A percentile compares a stretch with the other conserved stretches of the same genome.
phyloP scores from a whole-genome alignment of 1,284 basidiomycete species.

The Pyrrhoderma lamaoense region DNA sequence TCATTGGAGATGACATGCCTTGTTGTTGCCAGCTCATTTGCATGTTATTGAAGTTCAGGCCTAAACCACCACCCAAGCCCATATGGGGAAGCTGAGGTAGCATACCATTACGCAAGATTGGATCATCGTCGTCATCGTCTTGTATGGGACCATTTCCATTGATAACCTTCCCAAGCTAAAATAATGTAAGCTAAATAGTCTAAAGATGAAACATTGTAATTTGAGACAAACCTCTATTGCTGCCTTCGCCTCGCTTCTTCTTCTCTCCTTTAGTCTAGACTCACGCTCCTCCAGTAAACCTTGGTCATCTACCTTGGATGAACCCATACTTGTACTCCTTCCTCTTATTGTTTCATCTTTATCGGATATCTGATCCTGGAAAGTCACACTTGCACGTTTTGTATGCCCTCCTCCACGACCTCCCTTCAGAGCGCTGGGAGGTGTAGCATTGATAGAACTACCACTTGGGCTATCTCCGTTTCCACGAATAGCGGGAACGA shows the following conservation, averaged over 20 bases:
- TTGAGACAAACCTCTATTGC: constrained; percentile 61
- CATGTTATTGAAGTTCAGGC: constrained; percentile 19
- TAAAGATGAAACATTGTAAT: constrained; percentile 14
- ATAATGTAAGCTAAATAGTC: constrained; percentile 1
- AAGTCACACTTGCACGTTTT: constrained; percentile 17
- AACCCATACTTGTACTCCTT: constrained; percentile 1
- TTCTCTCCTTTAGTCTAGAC: constrained; percentile 42
- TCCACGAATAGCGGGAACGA: constrained; percentile 11
- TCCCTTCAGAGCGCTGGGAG: constrained; percentile 18
- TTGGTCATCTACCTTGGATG: constrained; percentile 2
- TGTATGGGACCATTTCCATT: constrained; percentile 61
- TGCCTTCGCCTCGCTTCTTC: constrained; percentile 50
- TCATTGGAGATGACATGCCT: constrained; percentile 15
- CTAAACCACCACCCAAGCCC: constrained; percentile 14
- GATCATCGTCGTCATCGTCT: constrained; percentile 46
- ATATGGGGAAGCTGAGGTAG: constrained; percentile 27
- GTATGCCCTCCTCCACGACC: constrained; percentile 9
- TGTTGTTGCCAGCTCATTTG: constrained; percentile 21
- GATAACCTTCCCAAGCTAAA: constrained; percentile 70
- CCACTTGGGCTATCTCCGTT: constrained; percentile 13
- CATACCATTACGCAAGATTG: constrained; percentile 37
- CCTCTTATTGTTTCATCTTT: constrained; percentile 14
- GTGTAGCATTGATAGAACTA: constrained; percentile 6
- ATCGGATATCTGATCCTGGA: constrained; percentile 13
- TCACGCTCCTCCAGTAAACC: constrained; percentile 17